Conservation (phyloP, 352 stramenopile genomes). For the Phytophthora pseudosyringae region DNA sequence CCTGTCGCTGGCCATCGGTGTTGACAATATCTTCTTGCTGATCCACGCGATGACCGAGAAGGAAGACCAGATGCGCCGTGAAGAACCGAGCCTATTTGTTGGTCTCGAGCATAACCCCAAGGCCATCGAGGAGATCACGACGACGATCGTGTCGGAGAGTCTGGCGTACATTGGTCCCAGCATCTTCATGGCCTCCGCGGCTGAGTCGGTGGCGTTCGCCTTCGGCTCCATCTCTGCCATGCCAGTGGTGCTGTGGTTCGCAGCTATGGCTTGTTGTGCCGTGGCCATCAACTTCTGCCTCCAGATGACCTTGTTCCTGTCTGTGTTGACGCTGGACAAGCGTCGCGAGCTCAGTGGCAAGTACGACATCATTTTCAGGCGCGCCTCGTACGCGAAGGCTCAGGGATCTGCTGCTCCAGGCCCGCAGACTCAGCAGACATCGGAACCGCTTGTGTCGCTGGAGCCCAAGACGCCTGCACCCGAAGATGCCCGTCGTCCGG, state of each 20-base stretch:
- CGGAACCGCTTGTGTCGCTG: constrained; percentile 31
- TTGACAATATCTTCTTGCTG: constrained; percentile 80
- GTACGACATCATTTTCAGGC: constrained; percentile 61
- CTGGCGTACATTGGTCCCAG: constrained; percentile 63
- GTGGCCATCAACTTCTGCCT: constrained; percentile 68
- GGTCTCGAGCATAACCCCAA: constrained; percentile 47
- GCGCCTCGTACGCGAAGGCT: constrained; percentile 20
- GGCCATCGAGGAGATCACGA: constrained; percentile 48
- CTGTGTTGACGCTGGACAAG: constrained; percentile 70
- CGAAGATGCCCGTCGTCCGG: constrained; percentile 20
- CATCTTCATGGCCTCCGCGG: constrained; percentile 68
- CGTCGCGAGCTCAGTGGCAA: constrained; percentile 60
- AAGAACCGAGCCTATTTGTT: constrained; percentile 50
- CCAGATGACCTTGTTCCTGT: constrained; percentile 69
- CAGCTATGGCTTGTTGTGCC: constrained; percentile 60
- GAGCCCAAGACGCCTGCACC: constrained; percentile 41
- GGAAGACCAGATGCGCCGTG: constrained; percentile 42
- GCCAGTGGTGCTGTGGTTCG: constrained; percentile 74
- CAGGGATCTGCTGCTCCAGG: constrained; percentile 16
- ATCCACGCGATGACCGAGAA: constrained; percentile 62
- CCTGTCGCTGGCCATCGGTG: constrained; percentile 67
- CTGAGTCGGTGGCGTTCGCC: constrained; percentile 59
- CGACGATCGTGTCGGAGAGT: constrained; percentile 46
- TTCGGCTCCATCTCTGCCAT: constrained; percentile 70
- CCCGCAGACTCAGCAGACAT: constrained; percentile 27